Conservation (phyloP, 129 eudicot species). For the Flaveria brownii region DNA sequence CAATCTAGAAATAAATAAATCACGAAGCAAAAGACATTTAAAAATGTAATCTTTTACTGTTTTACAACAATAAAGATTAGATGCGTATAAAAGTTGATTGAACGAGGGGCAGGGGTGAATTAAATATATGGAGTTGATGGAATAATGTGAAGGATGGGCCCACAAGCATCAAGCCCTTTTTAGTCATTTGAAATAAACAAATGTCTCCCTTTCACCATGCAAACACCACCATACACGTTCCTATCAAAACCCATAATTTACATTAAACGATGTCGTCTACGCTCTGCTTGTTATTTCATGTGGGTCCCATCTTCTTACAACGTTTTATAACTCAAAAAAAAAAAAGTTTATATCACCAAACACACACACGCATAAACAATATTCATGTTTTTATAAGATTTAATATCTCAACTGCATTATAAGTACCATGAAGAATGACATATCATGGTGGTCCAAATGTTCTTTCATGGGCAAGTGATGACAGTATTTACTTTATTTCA, state of each 20-base stretch:
- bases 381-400: neutral
- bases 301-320: conserved; percentile 12
- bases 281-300: conserved; percentile 28
- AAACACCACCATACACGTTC: conserved; percentile 57
- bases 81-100: conserved; percentile 7
- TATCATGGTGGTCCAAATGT: conserved; percentile 37
- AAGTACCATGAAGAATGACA: conserved; percentile 29
- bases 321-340: neutral
- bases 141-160: conserved; percentile 38
- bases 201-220: conserved; percentile 51
- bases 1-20: too few species aligned
- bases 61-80: neutral
- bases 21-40: neutral
- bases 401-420: neutral
- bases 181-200: conserved; percentile 31
- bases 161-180: conserved; percentile 35
- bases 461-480: conserved; percentile 9
- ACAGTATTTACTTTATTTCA: conserved; percentile 16
- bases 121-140: conserved; percentile 26
- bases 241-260: conserved; percentile 27
- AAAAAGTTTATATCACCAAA: neutral
- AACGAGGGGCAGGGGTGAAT: neutral
- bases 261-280: conserved; percentile 20
- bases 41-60: neutral
- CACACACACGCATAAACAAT: neutral